Base-by-base conservation (phyloP, 306 rosid genomes). In the Canavalia ensiformis region DNA sequence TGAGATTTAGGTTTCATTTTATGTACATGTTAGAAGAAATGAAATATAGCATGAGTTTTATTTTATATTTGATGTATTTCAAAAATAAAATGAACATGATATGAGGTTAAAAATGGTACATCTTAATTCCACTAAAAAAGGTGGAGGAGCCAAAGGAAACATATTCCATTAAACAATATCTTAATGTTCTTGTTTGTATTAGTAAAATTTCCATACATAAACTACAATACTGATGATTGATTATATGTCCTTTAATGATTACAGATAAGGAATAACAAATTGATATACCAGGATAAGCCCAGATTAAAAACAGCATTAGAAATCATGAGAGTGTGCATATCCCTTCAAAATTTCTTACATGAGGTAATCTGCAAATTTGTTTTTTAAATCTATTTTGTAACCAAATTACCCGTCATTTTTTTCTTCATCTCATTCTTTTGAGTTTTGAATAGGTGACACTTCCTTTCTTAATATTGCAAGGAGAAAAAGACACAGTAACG, bases 261-360 rank as follows among this genome's bases (percentile, higher is more conserved):
- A 67, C 86, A 95, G 99, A 88, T 93, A 88, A 88, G 97, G 83
- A 78, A 37, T 81, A 95, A 93, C 86, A 85, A 90, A 83, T 84
- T 93, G 83, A 90, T 95, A 66, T 93, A 95, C 82, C 97, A 95
- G 75, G 93, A 86, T 76, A 95, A 88, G 85, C 98, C 99, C 0
- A 87, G 97, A 87, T 85, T 95, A 31, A 93, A 90, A 87, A 93
- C 97, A 30, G 94, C 92, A 6, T 65, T 95, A 7, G 99, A 95
- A 84, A 82, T 93, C 94, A 83, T 92, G n/a, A 90, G 94, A 84
- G 64, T 93, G 9, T 89, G 97, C 88, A 71, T 87, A 87, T 72
- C 47, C 66, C 84, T 95, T 59, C 97, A 90, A 86, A 83, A 80
- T 29, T 85, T 47, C 70, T 82, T 95, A 72, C 75, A 88, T 8